Percentiles rank a stretch among this genome's conserved stretches.
Evolutionary conservation across 108 stramenopile species (phyloP).

Genomic region (Parietichytrium sp.): DNA sequence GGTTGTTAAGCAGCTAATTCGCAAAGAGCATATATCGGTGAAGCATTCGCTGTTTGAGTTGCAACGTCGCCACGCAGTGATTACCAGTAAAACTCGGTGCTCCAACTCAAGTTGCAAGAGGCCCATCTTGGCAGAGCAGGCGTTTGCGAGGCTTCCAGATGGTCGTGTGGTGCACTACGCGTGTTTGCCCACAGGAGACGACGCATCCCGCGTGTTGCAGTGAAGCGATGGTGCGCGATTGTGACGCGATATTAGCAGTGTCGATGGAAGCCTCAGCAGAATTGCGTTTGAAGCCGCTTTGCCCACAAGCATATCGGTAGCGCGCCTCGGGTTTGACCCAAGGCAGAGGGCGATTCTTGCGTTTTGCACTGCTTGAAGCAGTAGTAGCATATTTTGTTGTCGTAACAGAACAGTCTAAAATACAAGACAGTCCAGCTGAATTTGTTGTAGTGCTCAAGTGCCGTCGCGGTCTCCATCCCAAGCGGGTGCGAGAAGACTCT

Average conservation of each 20-base stretch:
- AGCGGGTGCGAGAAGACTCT: neutral
- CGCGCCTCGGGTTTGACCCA: neutral
- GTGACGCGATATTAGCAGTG: neutral
- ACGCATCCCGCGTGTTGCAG: neutral
- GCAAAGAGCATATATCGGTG: neutral
- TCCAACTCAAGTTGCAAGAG: neutral
- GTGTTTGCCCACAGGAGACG: neutral
- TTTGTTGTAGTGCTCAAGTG: neutral
- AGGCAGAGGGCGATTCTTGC: neutral
- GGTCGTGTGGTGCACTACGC: neutral
- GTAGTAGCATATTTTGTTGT: conserved; percentile 1
- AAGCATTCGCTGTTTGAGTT: neutral
- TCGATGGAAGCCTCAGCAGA: neutral
- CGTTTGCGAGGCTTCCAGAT: neutral
- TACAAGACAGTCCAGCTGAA: neutral
- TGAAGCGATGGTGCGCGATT: neutral
- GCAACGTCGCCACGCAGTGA: neutral
- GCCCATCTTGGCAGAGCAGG: neutral
- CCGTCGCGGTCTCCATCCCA: neutral
- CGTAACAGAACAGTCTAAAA: neutral
- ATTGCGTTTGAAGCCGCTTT: neutral
- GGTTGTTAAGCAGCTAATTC: conserved; percentile 7
- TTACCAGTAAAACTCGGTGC: neutral
- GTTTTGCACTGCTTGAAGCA: neutral
- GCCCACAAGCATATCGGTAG: conserved; percentile 10